Evolutionary conservation across 2,329 filamentous ascomycete genomes (phyloP).

Genomic region (Cryphonectria carpinicola): DNA sequence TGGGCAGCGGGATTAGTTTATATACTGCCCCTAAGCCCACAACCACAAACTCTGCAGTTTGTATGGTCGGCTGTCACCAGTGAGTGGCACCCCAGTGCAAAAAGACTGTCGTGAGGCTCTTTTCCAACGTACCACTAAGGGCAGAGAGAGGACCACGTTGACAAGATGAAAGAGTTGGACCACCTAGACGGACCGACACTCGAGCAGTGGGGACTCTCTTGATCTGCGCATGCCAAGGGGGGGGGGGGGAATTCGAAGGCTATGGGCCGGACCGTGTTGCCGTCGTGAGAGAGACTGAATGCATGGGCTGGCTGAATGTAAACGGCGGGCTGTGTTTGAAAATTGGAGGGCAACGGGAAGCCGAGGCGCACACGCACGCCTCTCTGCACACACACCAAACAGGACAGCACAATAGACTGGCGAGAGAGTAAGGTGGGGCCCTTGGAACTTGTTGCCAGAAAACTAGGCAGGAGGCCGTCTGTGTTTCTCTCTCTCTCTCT

Average conservation of each 20-base stretch:
- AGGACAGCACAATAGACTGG: neutral
- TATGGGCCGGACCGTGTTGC: conserved; percentile 1
- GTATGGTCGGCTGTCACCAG: neutral
- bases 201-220: neutral
- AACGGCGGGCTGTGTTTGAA: neutral
- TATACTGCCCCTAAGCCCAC: neutral
- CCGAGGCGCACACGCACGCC: neutral
- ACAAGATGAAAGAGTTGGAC: neutral
- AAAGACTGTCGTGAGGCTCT: neutral
- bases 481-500: neutral
- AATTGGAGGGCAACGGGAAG: neutral
- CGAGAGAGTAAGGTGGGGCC: neutral
- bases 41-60: neutral
- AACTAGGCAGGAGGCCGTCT: neutral
- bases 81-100: neutral
- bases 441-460: neutral
- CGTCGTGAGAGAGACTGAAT: neutral
- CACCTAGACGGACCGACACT: neutral
- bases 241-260: neutral
- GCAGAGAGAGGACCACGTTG: neutral
- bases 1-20: neutral
- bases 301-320: neutral
- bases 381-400: neutral
- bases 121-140: neutral
- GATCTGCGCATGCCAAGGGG: neutral